phyloP scores from a whole-genome alignment of 108 stramenopile genomes.

The Skeletonema potamos region DNA sequence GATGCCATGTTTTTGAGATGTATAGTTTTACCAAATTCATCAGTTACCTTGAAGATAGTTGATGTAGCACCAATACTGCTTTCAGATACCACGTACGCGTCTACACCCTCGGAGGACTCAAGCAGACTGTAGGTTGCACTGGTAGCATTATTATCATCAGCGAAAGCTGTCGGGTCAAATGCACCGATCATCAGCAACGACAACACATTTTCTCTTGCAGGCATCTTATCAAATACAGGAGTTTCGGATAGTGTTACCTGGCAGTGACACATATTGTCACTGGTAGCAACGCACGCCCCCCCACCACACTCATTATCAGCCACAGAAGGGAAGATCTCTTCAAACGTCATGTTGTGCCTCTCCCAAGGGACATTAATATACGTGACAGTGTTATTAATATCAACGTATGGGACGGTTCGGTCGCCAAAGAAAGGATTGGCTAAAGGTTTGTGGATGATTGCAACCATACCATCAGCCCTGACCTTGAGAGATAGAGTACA shows the following conservation, averaged over 20 bases:
- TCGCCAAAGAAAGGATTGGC: slow-evolving; percentile 4
- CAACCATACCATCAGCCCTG: slow-evolving; percentile 35
- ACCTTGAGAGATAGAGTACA: slow-evolving; percentile 32
- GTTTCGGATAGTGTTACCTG: slow-evolving; percentile 15
- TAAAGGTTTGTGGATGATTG: slow-evolving; percentile 19
- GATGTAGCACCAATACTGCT: slow-evolving; percentile 23
- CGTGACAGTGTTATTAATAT: slow-evolving; percentile 14
- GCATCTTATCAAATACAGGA: slow-evolving; percentile 25
- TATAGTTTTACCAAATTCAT: no score
- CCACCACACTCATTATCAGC: slow-evolving; percentile 42
- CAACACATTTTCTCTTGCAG: slow-evolving; percentile 41
- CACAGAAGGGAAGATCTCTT: slow-evolving; percentile 24
- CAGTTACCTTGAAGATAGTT: slow-evolving; percentile 43
- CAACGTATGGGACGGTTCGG: slow-evolving; percentile 27
- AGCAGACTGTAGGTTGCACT: slow-evolving; percentile 15
- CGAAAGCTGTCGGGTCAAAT: slow-evolving; percentile 30
- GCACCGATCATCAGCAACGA: slow-evolving; percentile 43
- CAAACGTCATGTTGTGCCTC: slow-evolving; percentile 14
- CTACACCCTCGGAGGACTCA: slow-evolving; percentile 17
- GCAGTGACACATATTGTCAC: slow-evolving; percentile 28
- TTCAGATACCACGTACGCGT: slow-evolving; percentile 16
- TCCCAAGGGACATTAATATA: slow-evolving; percentile 37
- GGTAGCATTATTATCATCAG: slow-evolving; percentile 8
- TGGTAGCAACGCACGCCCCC: slow-evolving; percentile 18
- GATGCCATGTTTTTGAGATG: no score